A percentile compares a stretch with the other conserved stretches of the same genome.
Conservation (phyloP, 352 stramenopile genomes). For the Phytophthora litchii region DNA sequence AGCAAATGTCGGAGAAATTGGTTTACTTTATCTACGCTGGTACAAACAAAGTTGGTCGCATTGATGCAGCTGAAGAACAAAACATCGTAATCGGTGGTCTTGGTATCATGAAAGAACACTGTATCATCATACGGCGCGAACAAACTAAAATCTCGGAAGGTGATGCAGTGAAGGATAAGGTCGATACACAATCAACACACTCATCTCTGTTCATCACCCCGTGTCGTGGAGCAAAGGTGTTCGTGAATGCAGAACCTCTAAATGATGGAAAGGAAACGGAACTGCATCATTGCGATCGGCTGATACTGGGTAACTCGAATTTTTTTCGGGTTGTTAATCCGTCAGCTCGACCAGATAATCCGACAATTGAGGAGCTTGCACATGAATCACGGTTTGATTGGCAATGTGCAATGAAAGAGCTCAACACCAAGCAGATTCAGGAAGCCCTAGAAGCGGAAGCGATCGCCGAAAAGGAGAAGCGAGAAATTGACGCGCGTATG, state of each 20-base stretch:
- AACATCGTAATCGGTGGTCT: conserved; percentile 82
- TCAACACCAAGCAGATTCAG: conserved; percentile 79
- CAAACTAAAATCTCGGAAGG: conserved; percentile 2
- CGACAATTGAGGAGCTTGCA: conserved; percentile 36
- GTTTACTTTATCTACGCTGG: conserved; percentile 76
- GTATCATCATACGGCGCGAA: conserved; percentile 40
- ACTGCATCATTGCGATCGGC: conserved; percentile 68
- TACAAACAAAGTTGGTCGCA: conserved; percentile 66
- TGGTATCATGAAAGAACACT: conserved; percentile 82
- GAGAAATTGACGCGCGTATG: conserved; percentile 76
- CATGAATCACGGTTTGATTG: conserved; percentile 70
- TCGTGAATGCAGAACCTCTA: conserved; percentile 70
- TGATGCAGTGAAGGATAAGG: not conserved
- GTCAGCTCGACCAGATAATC: conserved; percentile 33
- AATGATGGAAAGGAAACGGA: conserved; percentile 36
- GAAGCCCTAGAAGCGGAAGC: conserved; percentile 59
- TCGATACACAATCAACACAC: not conserved
- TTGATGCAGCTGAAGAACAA: conserved; percentile 68
- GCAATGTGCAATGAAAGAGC: conserved; percentile 82
- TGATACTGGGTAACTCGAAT: conserved; percentile 81
- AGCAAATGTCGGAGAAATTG: conserved; percentile 85
- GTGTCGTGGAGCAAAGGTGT: conserved; percentile 60
- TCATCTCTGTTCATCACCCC: conserved; percentile 37
- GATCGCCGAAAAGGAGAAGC: conserved; percentile 69
- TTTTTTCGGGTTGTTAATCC: conserved; percentile 81